These are phyloP conservation scores for Pythium monospermum DNA, from an alignment of 352 stramenopile genomes.

Conservation along the genomic window DNA sequence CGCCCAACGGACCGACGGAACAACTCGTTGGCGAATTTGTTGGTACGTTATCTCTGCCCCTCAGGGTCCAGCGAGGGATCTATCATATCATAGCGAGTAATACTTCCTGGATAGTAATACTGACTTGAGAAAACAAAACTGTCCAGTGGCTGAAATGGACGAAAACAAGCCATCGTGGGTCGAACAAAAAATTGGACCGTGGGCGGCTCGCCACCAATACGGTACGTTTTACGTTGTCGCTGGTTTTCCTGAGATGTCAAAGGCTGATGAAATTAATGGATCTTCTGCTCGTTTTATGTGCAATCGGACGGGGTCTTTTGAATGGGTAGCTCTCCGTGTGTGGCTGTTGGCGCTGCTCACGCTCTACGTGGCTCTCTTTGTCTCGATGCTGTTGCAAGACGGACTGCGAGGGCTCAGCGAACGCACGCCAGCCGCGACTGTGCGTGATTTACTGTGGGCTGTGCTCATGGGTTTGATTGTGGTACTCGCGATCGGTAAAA, in stretches of 20 bases:
- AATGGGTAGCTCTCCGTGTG: slow-evolving; percentile 6
- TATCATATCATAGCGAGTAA: neutral
- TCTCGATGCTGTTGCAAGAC: slow-evolving; percentile 6
- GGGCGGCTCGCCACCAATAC: slow-evolving; percentile 10
- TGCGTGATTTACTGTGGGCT: slow-evolving; percentile 14
- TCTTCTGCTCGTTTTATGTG: too few relatives aligned
- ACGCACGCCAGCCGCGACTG: neutral
- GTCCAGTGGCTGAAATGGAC: neutral
- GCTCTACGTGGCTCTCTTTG: slow-evolving; percentile 18
- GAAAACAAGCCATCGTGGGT: slow-evolving; percentile 14
- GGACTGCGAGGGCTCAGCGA: slow-evolving; percentile 13
- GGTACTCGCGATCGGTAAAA: slow-evolving; percentile 11
- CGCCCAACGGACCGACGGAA: neutral
- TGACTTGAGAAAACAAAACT: too few relatives aligned
- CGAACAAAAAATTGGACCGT: slow-evolving; percentile 12
- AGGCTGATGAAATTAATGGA: too few relatives aligned
- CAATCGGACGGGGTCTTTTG: too few relatives aligned
- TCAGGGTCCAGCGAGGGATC: neutral
- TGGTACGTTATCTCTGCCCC: neutral
- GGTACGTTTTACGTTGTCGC: neutral
- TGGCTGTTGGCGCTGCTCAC: slow-evolving; percentile 3
- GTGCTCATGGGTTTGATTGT: slow-evolving; percentile 16
- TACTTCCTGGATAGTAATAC: too few relatives aligned
- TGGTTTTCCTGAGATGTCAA: neutral
- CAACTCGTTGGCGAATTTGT: slow-evolving; percentile 2